Base-by-base conservation (phyloP, 2,329 filamentous ascomycete genomes). In the Neonectria magnoliae region DNA sequence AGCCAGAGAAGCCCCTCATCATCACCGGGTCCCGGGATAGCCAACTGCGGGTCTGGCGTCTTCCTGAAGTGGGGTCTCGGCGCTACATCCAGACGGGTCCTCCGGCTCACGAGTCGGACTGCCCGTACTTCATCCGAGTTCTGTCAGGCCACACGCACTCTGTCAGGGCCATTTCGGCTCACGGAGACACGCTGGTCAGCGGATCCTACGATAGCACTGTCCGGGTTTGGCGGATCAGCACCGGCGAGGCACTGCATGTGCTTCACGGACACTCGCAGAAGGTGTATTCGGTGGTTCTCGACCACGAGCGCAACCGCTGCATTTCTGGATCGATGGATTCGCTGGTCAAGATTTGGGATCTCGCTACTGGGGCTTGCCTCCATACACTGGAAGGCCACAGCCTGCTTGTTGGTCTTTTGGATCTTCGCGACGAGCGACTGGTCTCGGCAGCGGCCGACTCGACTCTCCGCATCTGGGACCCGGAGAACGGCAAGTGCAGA, bases 301-400 rank as follows among this genome's bases (percentile, higher is more conserved):
- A 99, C 75, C 91, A 94, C 71, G 90, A 91, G 73, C 92, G 96
- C 64, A 97, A 97, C 75, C 91, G 95, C 44, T 99, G 96, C 80
- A 98, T 99, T 68, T 98, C 94, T 68, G 96, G 96, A 13, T 97
- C 94, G 7, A 99, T 99, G 96, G 96, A 99, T 78, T 97, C 96
- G 67, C 87, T 94, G 68, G 96, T 99, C 76, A 98, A 98, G 80
- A 95, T 99, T 13, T 99, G 96, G 96, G 96, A 95, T 65, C 85
- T 99, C 14, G 90, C 93, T 31, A 96, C 92, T 2, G 96, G 96
- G 1, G 83, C 90, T 0, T 93, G 94, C 71, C 83, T 98, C 11
- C 92, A 95, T 79, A 98, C 93, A 1, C 87, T 99, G 0, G 95
- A 98, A 78, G 96, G 96, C 0, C 96, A 99, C 76, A 92, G 90